Conservation (phyloP, 257 asterid species). For the Solanum chmielewskii region DNA sequence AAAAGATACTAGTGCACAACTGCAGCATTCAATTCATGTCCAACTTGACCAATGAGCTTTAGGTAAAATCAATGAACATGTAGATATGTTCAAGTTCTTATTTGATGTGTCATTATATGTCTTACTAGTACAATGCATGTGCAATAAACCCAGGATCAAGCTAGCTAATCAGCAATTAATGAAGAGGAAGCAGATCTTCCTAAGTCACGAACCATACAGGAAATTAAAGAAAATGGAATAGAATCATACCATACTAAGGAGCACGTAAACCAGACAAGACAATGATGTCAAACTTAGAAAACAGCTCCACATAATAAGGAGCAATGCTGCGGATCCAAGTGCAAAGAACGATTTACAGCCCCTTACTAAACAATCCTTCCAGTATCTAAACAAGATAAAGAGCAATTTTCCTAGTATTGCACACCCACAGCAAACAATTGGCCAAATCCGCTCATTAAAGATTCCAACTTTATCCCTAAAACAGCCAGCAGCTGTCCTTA, state of each 20-base stretch:
- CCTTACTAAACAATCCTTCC: slow-evolving; percentile 63
- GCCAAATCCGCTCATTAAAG: slow-evolving; percentile 88
- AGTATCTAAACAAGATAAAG: slow-evolving; percentile 46
- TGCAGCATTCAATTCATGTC: background rate
- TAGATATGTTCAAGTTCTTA: background rate
- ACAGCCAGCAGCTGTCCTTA: slow-evolving; percentile 39
- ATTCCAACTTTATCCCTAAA: slow-evolving; percentile 61
- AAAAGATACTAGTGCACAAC: background rate
- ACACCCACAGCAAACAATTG: slow-evolving; percentile 78
- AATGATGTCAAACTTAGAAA: slow-evolving; percentile 90
- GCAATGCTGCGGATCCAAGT: slow-evolving; percentile 87
- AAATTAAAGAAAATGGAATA: background rate
- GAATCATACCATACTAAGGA: slow-evolving; percentile 85
- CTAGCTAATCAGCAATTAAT: background rate
- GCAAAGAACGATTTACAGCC: slow-evolving; percentile 65
- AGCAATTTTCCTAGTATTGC: slow-evolving; percentile 41
- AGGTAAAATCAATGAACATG: background rate
- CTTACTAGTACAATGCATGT: background rate
- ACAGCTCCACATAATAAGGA: slow-evolving; percentile 95
- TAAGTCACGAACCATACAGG: background rate
- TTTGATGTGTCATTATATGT: background rate
- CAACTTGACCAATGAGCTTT: background rate
- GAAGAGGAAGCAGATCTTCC: slow-evolving; percentile 3
- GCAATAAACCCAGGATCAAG: background rate
- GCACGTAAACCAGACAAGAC: slow-evolving; percentile 83